Conservation (phyloP, 371 early-diverging fungal genomes). For the Aphelidium insulamus region DNA sequence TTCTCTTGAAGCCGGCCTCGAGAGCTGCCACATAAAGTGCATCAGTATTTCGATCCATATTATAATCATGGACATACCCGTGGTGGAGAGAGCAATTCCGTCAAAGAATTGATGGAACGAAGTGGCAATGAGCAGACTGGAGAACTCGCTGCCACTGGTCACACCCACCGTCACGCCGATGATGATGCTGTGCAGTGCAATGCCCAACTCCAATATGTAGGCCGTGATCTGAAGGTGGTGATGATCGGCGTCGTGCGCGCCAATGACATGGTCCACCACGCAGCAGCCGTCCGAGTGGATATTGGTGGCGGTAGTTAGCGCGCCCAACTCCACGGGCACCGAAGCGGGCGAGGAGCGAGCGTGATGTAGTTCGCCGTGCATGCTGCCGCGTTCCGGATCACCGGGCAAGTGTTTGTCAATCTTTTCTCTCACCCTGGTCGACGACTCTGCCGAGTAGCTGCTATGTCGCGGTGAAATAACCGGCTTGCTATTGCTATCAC, state of each 20-base stretch:
- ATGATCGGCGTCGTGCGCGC: no score
- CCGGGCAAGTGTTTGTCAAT: no score
- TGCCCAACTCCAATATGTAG: conserved; percentile 56
- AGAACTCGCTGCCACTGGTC: conserved; percentile 31
- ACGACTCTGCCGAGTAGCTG: no score
- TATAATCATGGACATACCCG: no score
- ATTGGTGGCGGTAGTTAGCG: no score
- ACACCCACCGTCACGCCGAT: conserved; percentile 61
- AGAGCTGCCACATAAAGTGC: conserved; percentile 7
- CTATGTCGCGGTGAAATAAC: no score
- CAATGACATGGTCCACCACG: no score
- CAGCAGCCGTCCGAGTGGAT: no score
- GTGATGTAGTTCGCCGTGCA: background rate
- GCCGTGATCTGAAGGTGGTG: conserved; percentile 14
- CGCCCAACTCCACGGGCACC: conserved; percentile 1
- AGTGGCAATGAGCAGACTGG: conserved; percentile 48
- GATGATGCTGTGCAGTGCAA: conserved; percentile 64
- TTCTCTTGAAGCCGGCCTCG: background rate
- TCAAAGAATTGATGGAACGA: conserved; percentile 81
- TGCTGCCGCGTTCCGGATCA: no score
- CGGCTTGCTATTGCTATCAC: no score
- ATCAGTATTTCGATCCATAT: conserved; percentile 6
- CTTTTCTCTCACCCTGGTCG: no score
- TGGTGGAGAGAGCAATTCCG: conserved; percentile 37
- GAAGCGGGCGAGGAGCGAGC: background rate